Evolutionary conservation across 2,329 filamentous ascomycete species (phyloP), one percentile per base, ranked within the genome.

Genomic region (Chlorencoelia australis): DNA sequence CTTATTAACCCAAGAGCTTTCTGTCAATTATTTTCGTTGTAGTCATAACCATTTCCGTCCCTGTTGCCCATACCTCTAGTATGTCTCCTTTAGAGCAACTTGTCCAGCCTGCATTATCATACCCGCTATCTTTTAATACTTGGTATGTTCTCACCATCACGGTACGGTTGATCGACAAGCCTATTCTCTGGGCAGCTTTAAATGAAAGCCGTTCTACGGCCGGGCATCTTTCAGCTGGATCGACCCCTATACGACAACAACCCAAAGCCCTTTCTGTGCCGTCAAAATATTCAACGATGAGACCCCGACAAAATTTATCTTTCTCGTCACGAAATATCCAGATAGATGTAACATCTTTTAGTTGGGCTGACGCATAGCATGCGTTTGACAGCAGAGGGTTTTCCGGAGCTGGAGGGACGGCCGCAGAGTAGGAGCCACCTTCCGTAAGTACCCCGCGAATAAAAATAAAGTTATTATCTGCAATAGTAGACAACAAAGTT

Each of bases 201-300:
- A 37, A 37, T 32, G 28, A n/a, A n/a, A n/a, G n/a, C n/a, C n/a
- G 29, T 37, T 37, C 28, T 28, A 37, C 35, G 19, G 35, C 35
- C 28, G 27, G 20, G 16, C 27, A 32, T 24, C 35, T 37, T 37
- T 37, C 35, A 32, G 27, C 35, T 32, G 28, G 18, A 38, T 38
- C 36, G 36, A 38, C 36, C 29, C 36, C 29, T 33, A 38, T 38
- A 38, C 36, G 30, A 38, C 36, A 38, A 33, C 29, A 38, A 38
- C 36, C 36, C 30, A 38, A 30, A 33, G 36, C 36, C 36, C 36
- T 17, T 38, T 38, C 36, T 38, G 36, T 38, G 30, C 36, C 36
- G 21, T 38, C 36, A 38, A 38, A 33, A 18, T 33, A 38, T 38
- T 38, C 18, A 27, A 38, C 4, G 33, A 38, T 38, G 36, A 33